phyloP scores from a whole-genome alignment of 129 eudicot genomes.

The Helianthus annuus region HanXRQr2.0-SUNRISE NC_035442.2:149988517-149989016 shows the following conservation, averaged over 20 bases:
- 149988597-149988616: conserved; percentile 54
- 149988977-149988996: conserved; percentile 78
- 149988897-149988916: conserved; percentile 67
- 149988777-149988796: conserved; percentile 78
- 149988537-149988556: conserved; percentile 65
- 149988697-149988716: conserved; percentile 62
- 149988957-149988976: conserved; percentile 42
- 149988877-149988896: conserved; percentile 56
- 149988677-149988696: conserved; percentile 67
- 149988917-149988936: conserved; percentile 60
- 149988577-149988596: conserved; percentile 75
- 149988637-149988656: conserved; percentile 75
- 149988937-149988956: conserved; percentile 62
- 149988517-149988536: conserved; percentile 66
- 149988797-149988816: conserved; percentile 62
- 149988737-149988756: conserved; percentile 54
- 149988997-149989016: conserved; percentile 52
- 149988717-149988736: conserved; percentile 71
- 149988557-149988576: conserved; percentile 67
- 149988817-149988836: conserved; percentile 49
- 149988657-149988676: conserved; percentile 62
- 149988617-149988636: conserved; percentile 70
- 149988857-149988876: conserved; percentile 61
- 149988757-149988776: conserved; percentile 53
- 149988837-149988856: conserved; percentile 81